These are phyloP conservation scores for Fraxinus americana DNA, from an alignment of 257 asterid genomes.

Conservation along the genomic window DNA sequence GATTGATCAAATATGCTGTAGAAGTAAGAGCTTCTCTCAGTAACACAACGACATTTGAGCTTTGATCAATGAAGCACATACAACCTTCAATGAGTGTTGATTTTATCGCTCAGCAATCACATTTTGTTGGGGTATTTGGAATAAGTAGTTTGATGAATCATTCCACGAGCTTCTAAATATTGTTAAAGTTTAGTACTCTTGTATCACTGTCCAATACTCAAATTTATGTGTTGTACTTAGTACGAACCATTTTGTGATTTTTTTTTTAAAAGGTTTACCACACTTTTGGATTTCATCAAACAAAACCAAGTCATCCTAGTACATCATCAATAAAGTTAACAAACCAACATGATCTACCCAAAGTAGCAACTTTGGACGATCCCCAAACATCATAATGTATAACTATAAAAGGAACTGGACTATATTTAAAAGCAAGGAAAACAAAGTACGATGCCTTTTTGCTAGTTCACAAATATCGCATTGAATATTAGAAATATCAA, in stretches of 20 bases:
- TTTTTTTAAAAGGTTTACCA: no score
- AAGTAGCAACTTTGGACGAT: background rate
- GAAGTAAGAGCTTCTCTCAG: background rate
- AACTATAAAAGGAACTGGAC: background rate
- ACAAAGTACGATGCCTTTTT: no score
- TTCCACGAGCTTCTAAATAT: background rate
- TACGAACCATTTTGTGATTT: no score
- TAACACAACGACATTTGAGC: background rate
- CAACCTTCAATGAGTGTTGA: background rate
- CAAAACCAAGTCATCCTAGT: no score
- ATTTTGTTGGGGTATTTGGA: constrained; percentile 2
- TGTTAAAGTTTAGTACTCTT: background rate
- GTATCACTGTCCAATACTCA: no score
- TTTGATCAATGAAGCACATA: background rate
- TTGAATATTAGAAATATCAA: background rate
- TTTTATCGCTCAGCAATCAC: background rate
- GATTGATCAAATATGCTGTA: background rate
- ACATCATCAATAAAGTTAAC: no score
- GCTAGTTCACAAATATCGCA: background rate
- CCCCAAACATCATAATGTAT: background rate
- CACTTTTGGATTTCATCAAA: no score
- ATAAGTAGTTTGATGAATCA: constrained; percentile 3
- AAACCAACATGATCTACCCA: no score
- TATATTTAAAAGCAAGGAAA: no score
- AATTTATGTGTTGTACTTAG: no score